Percentiles rank a stretch among this genome's conserved stretches.
These are phyloP conservation scores for Aegilops speltoides DNA, from an alignment of 176 grass and related monocot genomes.

Conservation along the genomic window DNA sequence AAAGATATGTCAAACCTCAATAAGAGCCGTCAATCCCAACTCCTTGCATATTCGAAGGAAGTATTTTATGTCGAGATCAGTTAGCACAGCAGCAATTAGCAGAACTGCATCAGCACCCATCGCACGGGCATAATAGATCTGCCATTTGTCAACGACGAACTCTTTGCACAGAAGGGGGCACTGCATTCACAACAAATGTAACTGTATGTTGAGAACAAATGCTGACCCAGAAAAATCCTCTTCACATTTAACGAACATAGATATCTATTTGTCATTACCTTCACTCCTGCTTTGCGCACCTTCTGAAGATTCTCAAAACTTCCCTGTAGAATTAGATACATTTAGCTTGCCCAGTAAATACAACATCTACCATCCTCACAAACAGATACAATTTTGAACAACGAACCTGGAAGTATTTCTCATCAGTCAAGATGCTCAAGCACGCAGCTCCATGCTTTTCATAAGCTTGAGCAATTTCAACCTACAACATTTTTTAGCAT, in stretches of 20 bases:
- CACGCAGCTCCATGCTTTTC: conserved; percentile 73
- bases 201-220: conserved; percentile 7
- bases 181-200: conserved; percentile 51
- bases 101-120: conserved; percentile 90
- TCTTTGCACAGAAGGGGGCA: conserved; percentile 99
- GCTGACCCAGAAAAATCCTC: neutral
- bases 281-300: conserved; percentile 73
- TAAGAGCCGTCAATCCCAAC: conserved; percentile 75
- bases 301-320: conserved; percentile 90
- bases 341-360: neutral
- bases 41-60: conserved; percentile 71
- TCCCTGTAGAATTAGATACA: conserved; percentile 48
- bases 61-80: conserved; percentile 75
- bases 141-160: conserved; percentile 89
- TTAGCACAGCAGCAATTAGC: conserved; percentile 84
- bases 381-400: neutral
- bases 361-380: neutral
- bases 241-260: neutral
- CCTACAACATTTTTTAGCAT: conserved; percentile 27
- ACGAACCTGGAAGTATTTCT: conserved; percentile 78
- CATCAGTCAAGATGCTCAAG: conserved; percentile 77
- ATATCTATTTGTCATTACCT: conserved; percentile 48
- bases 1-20: conserved; percentile 58
- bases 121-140: conserved; percentile 85
- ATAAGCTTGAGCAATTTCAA: conserved; percentile 68